Evolutionary conservation across 1,284 basidiomycete species (phyloP), one percentile per base, ranked within the genome.

Genomic region (Pseudozyma tsukubaensis): DNA sequence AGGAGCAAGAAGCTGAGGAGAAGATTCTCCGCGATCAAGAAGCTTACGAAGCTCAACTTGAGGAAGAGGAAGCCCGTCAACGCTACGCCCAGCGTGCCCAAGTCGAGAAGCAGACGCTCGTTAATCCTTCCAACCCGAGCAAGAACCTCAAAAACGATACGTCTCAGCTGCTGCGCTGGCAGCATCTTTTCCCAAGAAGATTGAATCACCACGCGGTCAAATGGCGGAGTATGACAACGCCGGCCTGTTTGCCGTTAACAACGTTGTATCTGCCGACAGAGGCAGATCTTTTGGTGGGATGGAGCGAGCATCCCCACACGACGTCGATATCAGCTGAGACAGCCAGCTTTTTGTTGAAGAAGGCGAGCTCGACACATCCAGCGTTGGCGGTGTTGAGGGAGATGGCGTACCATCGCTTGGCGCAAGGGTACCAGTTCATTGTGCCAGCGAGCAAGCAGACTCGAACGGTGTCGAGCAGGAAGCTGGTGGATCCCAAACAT

Each of bases 361-460:
- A 76, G 57, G 58, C 66, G 24, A 91, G 60, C 87, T 91, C 67
- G 87, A 90, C 81, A 1, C 93, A 94, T 0, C 86, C 94, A 44
- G 91, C 90, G 0, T 56, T 85, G 36, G 84, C 84, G 8, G 92
- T 97, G 29, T 92, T 98, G 91, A 89, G 92, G 35, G 94, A 94
- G 53, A 96, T 98, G 92, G 92, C 93, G 1, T 94, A 92, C 4
- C 91, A 97, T 58, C 88, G 96, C 14, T 88, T 99, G 9, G 90
- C 92, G 8, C 94, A 98, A 84, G 95, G 96, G n/a, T 99, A 97
- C 85, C 96, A 99, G 84, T 94, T 98, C 80, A 91, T 97, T 45
- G 83, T 85, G 10, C 57, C 63, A 4, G 69, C 62, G 4, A 71
- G 61, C 57, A 69, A 68, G 45, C 59, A 61, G 45, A 57, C 56